Evolutionary conservation across 495 filamentous ascomycete genomes (phyloP).

Genomic region (Usnea hakonensis): DNA sequence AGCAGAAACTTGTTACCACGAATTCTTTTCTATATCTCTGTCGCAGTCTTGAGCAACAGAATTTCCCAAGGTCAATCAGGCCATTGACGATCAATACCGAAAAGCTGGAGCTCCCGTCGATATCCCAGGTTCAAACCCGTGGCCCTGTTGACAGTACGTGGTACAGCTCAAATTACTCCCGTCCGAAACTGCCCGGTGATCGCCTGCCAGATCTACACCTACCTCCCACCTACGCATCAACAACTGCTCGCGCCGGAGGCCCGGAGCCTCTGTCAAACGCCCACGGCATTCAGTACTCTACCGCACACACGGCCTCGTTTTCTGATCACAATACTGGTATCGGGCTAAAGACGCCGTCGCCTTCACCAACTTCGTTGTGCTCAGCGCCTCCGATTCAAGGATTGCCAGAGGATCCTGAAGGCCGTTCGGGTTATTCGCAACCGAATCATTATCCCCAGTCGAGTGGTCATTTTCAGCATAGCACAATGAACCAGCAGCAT

Average conservation of each 20-base stretch:
- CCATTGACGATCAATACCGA: conserved; percentile 55
- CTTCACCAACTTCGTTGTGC: conserved; percentile 35
- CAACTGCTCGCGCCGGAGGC: conserved; percentile 38
- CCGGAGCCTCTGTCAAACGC: conserved; percentile 45
- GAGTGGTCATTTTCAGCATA: conserved; percentile 7
- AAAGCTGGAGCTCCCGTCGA: conserved; percentile 98
- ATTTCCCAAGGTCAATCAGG: conserved; percentile 29
- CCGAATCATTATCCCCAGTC: conserved; percentile 12
- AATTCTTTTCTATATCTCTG: neutral
- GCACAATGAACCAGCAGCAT: conserved; percentile 69
- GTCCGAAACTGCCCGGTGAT: conserved; percentile 63
- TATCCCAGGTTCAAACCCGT: conserved; percentile 85
- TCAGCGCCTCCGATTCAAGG: conserved; percentile 18
- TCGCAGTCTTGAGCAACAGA: conserved; percentile 5
- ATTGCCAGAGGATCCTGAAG: conserved; percentile 18
- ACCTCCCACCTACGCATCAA: conserved; percentile 53
- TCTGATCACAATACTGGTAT: conserved; percentile 14
- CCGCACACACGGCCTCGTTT: conserved; percentile 27
- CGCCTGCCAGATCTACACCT: conserved; percentile 71
- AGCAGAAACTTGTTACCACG: neutral
- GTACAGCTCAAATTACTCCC: conserved; percentile 64
- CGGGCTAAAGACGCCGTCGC: conserved; percentile 33
- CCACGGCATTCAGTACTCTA: conserved; percentile 40
- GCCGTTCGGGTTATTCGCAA: conserved; percentile 19
- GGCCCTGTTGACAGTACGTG: conserved; percentile 71